Evolutionary conservation across 1,139 yeast species (phyloP), one percentile per base, ranked within the genome.

Genomic region (Sugiyamaella pinicola): DNA sequence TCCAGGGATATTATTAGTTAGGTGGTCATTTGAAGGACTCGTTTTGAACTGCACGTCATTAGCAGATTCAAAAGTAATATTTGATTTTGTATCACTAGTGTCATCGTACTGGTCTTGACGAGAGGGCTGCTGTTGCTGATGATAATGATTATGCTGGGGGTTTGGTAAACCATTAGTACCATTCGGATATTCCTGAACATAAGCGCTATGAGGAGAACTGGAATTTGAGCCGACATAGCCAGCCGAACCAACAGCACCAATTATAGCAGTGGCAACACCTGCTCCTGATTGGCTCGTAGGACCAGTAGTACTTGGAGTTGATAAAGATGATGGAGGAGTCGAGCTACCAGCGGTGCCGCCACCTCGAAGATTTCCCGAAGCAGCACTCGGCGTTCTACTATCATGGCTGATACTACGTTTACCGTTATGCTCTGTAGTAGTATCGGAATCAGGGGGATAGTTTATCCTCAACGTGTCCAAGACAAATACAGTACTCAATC

Each of bases 381-480:
- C 47, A 19, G 47, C 47, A 15, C 47, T 43, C 12, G 47, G 39
- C n/a, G 39, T 43, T 21, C 47, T 19, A 33, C 47, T 43, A 18
- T 43, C 47, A 42, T 42, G 28, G 10, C 38, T 35, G 19, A 22
- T 10, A 22, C 7, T n/a, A 1, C 12, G 43, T 19, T 28, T 26
- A n/a, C 6, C 22, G 18, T 17, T 9, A 9, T 29, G 13, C 13
- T 21, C 24, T 1, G 19, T 19, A 2, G 38, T 26, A 2, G 29
- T 19, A 26, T 47, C 47, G 2, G 47, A 28, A 13, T 46, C 49
- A 28, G 28, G 33, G 15, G 49, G 43, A 52, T 71, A 71, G 55
- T 69, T 70, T 58, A 71, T 71, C 41, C 74, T 61, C 12, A 71
- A 58, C 9, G 76, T 73, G 53, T 74, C 77, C 17, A 74, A 66